Evolutionary conservation across 2,329 filamentous ascomycete species (phyloP), one percentile per base, ranked within the genome.

Genomic region (Aspergillus sp.): DNA sequence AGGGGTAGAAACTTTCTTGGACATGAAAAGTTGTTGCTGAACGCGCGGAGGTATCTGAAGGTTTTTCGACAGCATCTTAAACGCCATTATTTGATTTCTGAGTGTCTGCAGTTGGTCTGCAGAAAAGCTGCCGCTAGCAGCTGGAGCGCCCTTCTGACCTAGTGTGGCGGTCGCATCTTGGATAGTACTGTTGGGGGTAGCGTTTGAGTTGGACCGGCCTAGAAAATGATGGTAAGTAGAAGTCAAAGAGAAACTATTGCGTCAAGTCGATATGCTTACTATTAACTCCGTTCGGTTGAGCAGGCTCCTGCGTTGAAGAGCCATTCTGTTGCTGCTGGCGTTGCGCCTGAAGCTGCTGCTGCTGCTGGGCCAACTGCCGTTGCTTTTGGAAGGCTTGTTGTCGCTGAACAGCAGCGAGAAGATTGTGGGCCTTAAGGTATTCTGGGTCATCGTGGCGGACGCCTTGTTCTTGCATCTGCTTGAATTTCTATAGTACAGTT

Each of bases 31-130:
- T 49, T 90, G 86, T 69, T 93, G 90, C 71, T 96, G 91, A 63
- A 96, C 84, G 61, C 86, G 83, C 31, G 84, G 76, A 1, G 93
- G 91, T 3, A 98, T 86, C 0, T 92, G 89, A 14, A 89, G 82
- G 65, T 96, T 96, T 75, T 95, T 96, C 5, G 90, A 89, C 4
- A 99, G 81, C 64, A 92, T 83, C 76, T 96, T 96, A 77, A 97
- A 98, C 0, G 93, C 93, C 66, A 89, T 83, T 51, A 98, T 96
- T 73, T 99, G 95, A 64, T 90, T 88, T 59, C 91, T 84, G 9
- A 99, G 79, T 44, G 90, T 85, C 23, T 84, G 82, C 46, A 96
- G 79, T 72, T 99, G 95, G 56, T 95, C 90, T 23, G 84, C 83
- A 12, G 87, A 88, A 71, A 96, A 93, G 60, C 87, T 87, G 51